Base-by-base conservation (phyloP, 2,329 filamentous ascomycete species). In the Tolypocladium guangdongense region DNA sequence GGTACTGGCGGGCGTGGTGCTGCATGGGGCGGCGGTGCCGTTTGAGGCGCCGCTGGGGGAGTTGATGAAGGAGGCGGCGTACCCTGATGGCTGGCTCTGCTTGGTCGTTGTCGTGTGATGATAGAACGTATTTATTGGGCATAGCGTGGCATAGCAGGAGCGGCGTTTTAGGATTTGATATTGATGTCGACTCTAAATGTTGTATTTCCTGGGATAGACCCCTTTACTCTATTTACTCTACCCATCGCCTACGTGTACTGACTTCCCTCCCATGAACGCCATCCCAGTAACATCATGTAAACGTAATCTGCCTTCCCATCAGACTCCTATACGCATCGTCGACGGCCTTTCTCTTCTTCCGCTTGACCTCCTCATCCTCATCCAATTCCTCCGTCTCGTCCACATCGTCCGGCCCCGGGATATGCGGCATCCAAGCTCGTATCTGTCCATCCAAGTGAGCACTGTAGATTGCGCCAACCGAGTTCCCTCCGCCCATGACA, bases 81-180 rank as follows among this genome's bases (percentile, higher is more conserved):
- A 96, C 74, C 84, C 90, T 0, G 93, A 99, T 70, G 93, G 93
- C 0, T 99, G 91, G 86, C 69, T 96, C 30, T 89, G 90, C 68
- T 70, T 96, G 43, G 87, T 90, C 51, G 80, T 96, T 6, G 78
- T 84, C 22, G 86, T 95, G 74, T 76, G 90, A 64, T 73, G 57
- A 67, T 47, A 24, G 22, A 18, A 22, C 35, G 33, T 18, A 24
- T 33, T 41, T 10, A 36, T 49, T 35, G 27, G 11, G 38, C 30
- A 45, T 38, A 45, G 50, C 43, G 50, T 33, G 27, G 43, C 41
- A 52, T 51, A 33, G 39, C 49, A 50, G 22, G 48, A 8, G 8
- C 14, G 18, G 38, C 41, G 32, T 46, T 20, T 37, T 7, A 49
- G 18, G 45, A 16, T 36, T 48, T 3, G 14, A 24, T 37, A 5